These are phyloP conservation scores for Rhododendron mucronatum DNA, from an alignment of 148 eudicot genomes.

Conservation along the genomic window DNA sequence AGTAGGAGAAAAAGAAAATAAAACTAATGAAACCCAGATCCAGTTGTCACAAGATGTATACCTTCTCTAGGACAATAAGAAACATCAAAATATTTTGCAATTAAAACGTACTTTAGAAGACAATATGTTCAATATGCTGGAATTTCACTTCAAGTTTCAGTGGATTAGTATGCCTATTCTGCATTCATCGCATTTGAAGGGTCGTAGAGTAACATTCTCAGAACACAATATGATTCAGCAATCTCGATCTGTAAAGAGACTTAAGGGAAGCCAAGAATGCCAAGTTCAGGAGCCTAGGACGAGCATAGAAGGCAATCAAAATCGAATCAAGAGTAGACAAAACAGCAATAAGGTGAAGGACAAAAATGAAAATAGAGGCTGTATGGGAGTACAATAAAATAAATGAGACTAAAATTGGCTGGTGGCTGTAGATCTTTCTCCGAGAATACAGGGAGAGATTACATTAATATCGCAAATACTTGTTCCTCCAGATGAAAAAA, in stretches of 20 bases:
- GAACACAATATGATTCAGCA: not conserved
- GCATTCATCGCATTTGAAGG: not conserved
- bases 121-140: not conserved
- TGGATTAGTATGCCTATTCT: too few relatives aligned
- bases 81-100: not conserved
- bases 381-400: not conserved
- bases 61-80: too few relatives aligned
- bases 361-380: not conserved
- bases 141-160: not conserved
- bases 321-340: not conserved
- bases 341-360: not conserved
- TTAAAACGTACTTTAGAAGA: not conserved
- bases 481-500: not conserved
- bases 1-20: too few relatives aligned
- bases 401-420: not conserved
- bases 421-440: not conserved
- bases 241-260: not conserved
- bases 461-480: not conserved
- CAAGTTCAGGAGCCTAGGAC: not conserved
- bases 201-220: slow-evolving; percentile 2
- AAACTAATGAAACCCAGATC: too few relatives aligned
- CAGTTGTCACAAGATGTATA: too few relatives aligned
- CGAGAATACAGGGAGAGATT: not conserved
- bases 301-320: not conserved
- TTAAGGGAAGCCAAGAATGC: not conserved